Base-by-base conservation (phyloP, 371 early-diverging fungal species). In the Lichtheimia hyalospora region DNA sequence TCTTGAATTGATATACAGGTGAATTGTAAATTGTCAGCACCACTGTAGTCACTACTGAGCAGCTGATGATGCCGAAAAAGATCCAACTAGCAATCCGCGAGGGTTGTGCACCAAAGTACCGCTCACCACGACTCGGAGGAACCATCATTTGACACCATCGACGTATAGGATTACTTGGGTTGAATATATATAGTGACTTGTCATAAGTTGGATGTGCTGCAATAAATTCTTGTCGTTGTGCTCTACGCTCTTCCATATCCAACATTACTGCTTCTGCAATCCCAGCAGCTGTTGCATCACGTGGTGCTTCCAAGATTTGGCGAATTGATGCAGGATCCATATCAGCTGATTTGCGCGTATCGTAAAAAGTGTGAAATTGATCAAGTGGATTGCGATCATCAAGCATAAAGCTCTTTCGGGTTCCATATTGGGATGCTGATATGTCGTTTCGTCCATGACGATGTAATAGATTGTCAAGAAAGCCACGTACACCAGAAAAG, bases 201-300 rank as follows among this genome's bases (percentile, higher is more conserved):
- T 85, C 86, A 23, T 86, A 85, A 41, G 79, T 79, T 14, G 88
- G 88, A 62, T 88, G 86, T 0, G 83, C 77, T 13, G 70, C 71
- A 10, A 85, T 72, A 50, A 88, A 88, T 50, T 86, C 88, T 41
- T 71, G 71, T 27, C 80, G 67, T 2, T 69, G 50, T 1, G 83
- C 84, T 46, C 67, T 71, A 42, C 82, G 56, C 55, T 80, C 84
- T 48, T 76, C 72, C 6, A 74, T 44, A 39, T 82, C 79, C 20
- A 64, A 67, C 20, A 64, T 58, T 0, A 60, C 60, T 1, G 67
- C 71, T 52, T 78, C 81, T 15, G 61, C 70, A 13, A 68, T 61
- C 39, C 71, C 60, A 12, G 54, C 68, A 2, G 52, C 24, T 1
- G 69, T 61, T 5, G 66, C 61, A 4, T 68, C 64, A 16, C 74